Evolutionary conservation across 257 asterid genomes (phyloP).

Genomic region (Apocynum venetum): DNA sequence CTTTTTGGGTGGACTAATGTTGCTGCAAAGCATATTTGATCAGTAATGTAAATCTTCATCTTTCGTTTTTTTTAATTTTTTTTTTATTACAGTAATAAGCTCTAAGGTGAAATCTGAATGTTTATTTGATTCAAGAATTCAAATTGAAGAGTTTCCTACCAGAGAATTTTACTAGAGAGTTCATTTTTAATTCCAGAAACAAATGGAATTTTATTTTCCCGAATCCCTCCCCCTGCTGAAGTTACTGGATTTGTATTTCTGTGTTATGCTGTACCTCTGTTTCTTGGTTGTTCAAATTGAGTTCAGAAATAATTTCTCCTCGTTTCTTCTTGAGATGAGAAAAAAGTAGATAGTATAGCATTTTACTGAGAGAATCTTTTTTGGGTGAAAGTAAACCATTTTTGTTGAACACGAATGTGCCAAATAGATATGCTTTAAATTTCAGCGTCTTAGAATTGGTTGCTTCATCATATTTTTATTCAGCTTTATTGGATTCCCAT

Average conservation of each 20-base stretch:
- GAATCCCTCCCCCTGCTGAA: not conserved
- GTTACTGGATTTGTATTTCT: not conserved
- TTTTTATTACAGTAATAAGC: not conserved
- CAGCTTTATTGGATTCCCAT: not conserved
- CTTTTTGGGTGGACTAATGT: not conserved
- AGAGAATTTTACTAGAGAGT: not conserved
- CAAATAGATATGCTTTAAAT: not conserved
- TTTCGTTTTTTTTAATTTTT: not conserved
- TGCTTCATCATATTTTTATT: not conserved
- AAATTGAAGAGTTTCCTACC: not conserved
- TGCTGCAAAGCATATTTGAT: not conserved
- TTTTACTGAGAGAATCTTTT: not conserved
- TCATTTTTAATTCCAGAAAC: not conserved
- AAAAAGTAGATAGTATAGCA: not conserved
- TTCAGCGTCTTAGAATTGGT: constrained; percentile 1
- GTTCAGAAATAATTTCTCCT: not conserved
- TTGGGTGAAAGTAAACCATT: not conserved
- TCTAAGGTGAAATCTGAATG: not conserved
- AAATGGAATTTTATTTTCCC: not conserved
- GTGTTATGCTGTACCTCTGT: not conserved
- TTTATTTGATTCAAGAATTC: not conserved
- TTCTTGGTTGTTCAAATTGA: not conserved
- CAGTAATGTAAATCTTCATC: not conserved
- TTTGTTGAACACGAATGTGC: not conserved
- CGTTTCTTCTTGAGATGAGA: not conserved